Evolutionary conservation across 768 basidiomycete genomes (phyloP), one percentile per base, ranked within the genome.

Genomic region (Termitomyces sp.): DNA sequence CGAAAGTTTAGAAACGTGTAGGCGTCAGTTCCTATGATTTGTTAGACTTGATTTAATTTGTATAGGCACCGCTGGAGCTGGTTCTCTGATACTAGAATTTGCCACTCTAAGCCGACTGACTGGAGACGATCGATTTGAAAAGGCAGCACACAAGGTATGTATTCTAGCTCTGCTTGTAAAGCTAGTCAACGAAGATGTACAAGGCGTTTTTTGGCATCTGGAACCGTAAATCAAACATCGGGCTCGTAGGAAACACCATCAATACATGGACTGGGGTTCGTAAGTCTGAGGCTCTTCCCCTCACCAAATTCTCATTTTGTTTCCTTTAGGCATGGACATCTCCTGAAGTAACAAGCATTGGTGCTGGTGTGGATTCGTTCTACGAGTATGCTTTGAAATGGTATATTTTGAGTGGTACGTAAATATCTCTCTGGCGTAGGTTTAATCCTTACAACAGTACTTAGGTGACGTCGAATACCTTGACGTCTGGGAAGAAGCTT

Each of bases 361-460:
- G 96, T 26, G 97, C 97, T 6, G 97, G 97, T 0, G 86, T 97
- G 44, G 97, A 98, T 69, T 94, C 91, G 3, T 97, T 96, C 69
- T 94, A 90, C 67, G 97, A 99, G 68, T 95, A 95, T 70, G 90
- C 93, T 12, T 71, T 94, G 45, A 95, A 95, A 66, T 93, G 92
- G 85, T 94, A 94, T 68, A 86, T 96, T 41, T 66, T 94, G 66
- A 92, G 90, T 65, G 88, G 88, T 88, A 62, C 36, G 68, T 68
- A 41, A 18, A 48, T 48, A 34, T 31, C 3, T 42, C 54, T 31
- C 12, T 15, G 9, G 36, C 5, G 5, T 16, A 33, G 39, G 18
- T 8, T 55, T 48, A 48, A n/a, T 22, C 37, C 48, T 37, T 50
- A 15, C 55, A 39, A 10, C n/a, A n/a, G n/a, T 8, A 6, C 20